These are phyloP conservation scores for Pseudonectria buxi DNA, from an alignment of 2,329 filamentous ascomycete genomes.

Conservation along the genomic window DNA sequence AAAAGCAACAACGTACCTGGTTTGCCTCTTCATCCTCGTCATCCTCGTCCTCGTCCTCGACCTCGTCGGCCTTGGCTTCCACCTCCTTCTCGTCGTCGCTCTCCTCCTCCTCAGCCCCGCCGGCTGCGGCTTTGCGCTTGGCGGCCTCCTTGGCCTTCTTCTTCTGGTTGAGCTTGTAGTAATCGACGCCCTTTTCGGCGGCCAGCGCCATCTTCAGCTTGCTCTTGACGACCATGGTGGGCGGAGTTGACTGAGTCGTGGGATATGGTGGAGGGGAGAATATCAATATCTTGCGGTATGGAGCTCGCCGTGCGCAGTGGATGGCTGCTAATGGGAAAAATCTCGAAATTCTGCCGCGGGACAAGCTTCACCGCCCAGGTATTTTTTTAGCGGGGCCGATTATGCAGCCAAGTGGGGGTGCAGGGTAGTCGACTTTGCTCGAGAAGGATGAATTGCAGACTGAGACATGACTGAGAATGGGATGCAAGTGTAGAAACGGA, in stretches of 20 bases:
- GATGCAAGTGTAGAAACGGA: too few relatives aligned
- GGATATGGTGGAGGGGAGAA: conserved; percentile 3
- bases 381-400: conserved; percentile 21
- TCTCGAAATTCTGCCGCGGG: conserved; percentile 24
- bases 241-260: not conserved
- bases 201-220: conserved; percentile 49
- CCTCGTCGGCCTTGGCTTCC: conserved; percentile 12
- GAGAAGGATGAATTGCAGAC: too few relatives aligned
- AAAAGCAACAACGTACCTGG: conserved; percentile 5
- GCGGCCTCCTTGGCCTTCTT: conserved; percentile 40
- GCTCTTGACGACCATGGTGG: conserved; percentile 36
- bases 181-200: conserved; percentile 48
- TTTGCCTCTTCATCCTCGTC: conserved; percentile 33
- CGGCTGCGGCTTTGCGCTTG: conserved; percentile 27
- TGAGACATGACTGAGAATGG: not conserved
- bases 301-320: conserved; percentile 11
- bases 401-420: too few relatives aligned
- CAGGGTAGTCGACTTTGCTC: not conserved
- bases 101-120: conserved; percentile 18
- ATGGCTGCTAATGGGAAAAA: conserved; percentile 20
- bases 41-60: conserved; percentile 30
- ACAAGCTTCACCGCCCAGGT: conserved; percentile 19
- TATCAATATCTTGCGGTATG: conserved; percentile 6
- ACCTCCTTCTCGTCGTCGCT: conserved; percentile 31
- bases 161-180: conserved; percentile 44